phyloP scores from a whole-genome alignment of 768 basidiomycete genomes.

The Lactifluus echinatus region DNA sequence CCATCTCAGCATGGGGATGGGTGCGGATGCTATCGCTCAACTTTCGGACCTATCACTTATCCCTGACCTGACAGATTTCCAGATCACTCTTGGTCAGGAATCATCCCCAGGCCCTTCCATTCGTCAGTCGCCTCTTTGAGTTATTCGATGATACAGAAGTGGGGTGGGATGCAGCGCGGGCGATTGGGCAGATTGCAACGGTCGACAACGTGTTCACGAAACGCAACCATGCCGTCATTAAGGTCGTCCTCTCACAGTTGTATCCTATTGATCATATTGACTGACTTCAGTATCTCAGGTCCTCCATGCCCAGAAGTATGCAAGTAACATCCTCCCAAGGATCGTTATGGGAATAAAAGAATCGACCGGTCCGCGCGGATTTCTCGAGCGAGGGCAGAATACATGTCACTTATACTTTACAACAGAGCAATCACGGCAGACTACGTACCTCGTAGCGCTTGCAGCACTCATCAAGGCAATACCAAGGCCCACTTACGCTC shows the following conservation, averaged over 20 bases:
- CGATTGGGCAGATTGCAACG: slow-evolving; percentile 57
- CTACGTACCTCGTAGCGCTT: slow-evolving; percentile 74
- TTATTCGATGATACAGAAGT: slow-evolving; percentile 60
- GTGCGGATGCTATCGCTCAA: slow-evolving; percentile 32
- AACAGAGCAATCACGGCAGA: slow-evolving; percentile 45
- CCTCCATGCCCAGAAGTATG: slow-evolving; percentile 67
- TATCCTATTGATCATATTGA: background rate
- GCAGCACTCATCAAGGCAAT: slow-evolving; percentile 72
- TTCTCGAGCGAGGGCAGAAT: background rate
- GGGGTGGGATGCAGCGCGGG: slow-evolving; percentile 66
- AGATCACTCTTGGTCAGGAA: slow-evolving; percentile 74
- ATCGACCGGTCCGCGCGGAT: slow-evolving; percentile 37
- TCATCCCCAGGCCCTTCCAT: slow-evolving; percentile 46
- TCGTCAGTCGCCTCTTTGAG: slow-evolving; percentile 57
- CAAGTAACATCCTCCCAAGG: slow-evolving; percentile 60
- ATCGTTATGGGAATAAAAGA: slow-evolving; percentile 61
- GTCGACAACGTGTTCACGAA: slow-evolving; percentile 64
- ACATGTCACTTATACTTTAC: background rate
- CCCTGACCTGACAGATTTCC: slow-evolving; percentile 42
- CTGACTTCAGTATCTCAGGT: slow-evolving; percentile 36
- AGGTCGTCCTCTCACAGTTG: slow-evolving; percentile 37
- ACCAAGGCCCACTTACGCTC: slow-evolving; percentile 64
- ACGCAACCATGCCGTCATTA: slow-evolving; percentile 65
- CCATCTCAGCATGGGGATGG: slow-evolving; percentile 61
- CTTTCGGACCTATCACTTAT: background rate